Conservation (phyloP, 768 basidiomycete species). For the Austroboletus eburneus region DNA sequence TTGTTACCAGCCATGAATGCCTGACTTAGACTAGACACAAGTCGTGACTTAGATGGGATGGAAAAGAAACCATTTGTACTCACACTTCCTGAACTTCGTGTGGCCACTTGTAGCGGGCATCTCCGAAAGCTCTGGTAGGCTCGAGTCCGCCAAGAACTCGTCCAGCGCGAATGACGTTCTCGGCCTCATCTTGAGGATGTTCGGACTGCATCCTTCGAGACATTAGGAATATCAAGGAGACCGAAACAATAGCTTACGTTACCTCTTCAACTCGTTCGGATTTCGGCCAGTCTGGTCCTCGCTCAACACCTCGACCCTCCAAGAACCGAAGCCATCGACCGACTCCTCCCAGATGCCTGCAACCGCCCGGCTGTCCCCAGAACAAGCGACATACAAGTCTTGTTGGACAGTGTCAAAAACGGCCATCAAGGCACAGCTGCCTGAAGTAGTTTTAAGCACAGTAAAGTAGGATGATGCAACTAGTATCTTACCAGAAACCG, state of each 20-base stretch:
- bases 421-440: slow-evolving; percentile 89
- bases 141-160: slow-evolving; percentile 87
- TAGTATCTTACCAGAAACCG: slow-evolving; percentile 56
- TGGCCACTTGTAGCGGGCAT: slow-evolving; percentile 88
- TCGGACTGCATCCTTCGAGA: slow-evolving; percentile 65
- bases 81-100: slow-evolving; percentile 68
- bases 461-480: slow-evolving; percentile 1
- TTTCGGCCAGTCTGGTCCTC: slow-evolving; percentile 97
- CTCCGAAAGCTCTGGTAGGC: slow-evolving; percentile 83
- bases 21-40: slow-evolving; percentile 46
- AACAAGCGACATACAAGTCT: slow-evolving; percentile 85
- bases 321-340: slow-evolving; percentile 61
- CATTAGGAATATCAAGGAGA: slow-evolving; percentile 1
- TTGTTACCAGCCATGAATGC: slow-evolving; percentile 66
- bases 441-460: slow-evolving; percentile 33
- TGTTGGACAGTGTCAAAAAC: slow-evolving; percentile 79
- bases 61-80: slow-evolving; percentile 21
- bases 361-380: slow-evolving; percentile 93
- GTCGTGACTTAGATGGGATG: neutral
- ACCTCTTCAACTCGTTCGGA: slow-evolving; percentile 80
- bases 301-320: slow-evolving; percentile 91
- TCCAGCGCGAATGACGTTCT: slow-evolving; percentile 70
- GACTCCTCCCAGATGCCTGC: slow-evolving; percentile 86
- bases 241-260: slow-evolving; percentile 10
- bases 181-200: slow-evolving; percentile 73